Evolutionary conservation across 1,139 yeast species (phyloP), one percentile per base, ranked within the genome.

Genomic region (Candida glucosophila): DNA sequence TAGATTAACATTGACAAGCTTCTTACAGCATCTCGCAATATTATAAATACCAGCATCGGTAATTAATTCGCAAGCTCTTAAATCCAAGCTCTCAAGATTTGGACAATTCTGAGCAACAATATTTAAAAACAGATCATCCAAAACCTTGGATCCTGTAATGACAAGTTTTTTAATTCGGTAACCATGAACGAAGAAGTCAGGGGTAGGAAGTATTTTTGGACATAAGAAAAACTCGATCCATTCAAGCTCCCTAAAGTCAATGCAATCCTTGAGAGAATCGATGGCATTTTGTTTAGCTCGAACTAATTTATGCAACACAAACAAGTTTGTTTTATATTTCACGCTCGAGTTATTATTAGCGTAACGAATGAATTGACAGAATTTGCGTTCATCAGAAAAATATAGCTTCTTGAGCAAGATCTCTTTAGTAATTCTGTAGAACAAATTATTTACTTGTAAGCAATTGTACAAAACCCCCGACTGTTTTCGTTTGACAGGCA

Each of bases 181-280:
- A 5, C 53, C 50, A 21, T 36, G 15, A 59, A 54, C 9, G 59
- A 58, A 41, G 63, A 67, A 45, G 57, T 66, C 33, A 4, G 53
- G 39, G 0, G 71, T 64, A 2, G 95, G 95, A 3, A 66, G 43
- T 18, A 82, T 48, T 28, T 64, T 63, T 3, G 95, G 92, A 46
- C 95, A 86, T 48, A 88, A 79, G 52, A 80, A 85, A 37, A 86
- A 62, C 48, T 86, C 95, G 21, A 88, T 58, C 77, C 80, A 71
- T 33, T 63, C 58, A 25, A 86, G 49, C 19, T 64, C 56, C 5
- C 65, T 58, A 21, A 72, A 71, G 20, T 58, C 52, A 10, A 77
- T 45, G 7, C 32, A 30, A 12, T 33, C 18, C 3, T 40, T 36
- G 5, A 53, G 25, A 6, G 30, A 19, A 8, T 53, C 54, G 19